A percentile compares a stretch with the other conserved stretches of the same genome.
Evolutionary conservation across 148 eudicot genomes (phyloP).

Genomic region (Rhododendron griersonianum): DNA sequence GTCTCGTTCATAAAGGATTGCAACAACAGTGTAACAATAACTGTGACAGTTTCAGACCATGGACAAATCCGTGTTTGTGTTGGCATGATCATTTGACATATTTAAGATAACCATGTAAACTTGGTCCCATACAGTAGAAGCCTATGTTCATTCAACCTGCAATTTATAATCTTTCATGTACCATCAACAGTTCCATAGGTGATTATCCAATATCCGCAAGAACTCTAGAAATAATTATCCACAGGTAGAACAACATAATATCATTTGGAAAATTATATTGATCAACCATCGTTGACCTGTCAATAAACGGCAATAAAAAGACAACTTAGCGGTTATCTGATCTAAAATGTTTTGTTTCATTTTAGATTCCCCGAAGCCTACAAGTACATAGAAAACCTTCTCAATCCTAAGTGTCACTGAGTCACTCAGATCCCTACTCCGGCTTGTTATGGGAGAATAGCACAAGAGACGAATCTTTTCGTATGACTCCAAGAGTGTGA

Average conservation of each 20-base stretch:
- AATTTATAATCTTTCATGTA: not conserved
- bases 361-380: not conserved
- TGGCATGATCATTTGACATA: not conserved
- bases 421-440: not conserved
- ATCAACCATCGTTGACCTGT: not conserved
- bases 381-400: not conserved
- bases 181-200: not conserved
- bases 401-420: not conserved
- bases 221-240: not conserved
- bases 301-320: not conserved
- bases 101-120: not conserved
- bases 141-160: not conserved
- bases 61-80: not conserved
- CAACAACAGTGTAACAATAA: not conserved
- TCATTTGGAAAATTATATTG: not conserved
- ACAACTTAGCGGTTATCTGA: not conserved
- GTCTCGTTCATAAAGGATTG: not conserved
- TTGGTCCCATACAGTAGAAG: not conserved
- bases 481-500: not conserved
- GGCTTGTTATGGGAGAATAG: not conserved
- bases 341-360: not conserved
- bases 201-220: not conserved
- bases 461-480: not conserved
- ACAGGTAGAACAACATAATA: not conserved
- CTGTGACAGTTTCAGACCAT: not conserved